phyloP scores from a whole-genome alignment of 495 filamentous ascomycete species.

The Glutinoglossum americanum region DNA sequence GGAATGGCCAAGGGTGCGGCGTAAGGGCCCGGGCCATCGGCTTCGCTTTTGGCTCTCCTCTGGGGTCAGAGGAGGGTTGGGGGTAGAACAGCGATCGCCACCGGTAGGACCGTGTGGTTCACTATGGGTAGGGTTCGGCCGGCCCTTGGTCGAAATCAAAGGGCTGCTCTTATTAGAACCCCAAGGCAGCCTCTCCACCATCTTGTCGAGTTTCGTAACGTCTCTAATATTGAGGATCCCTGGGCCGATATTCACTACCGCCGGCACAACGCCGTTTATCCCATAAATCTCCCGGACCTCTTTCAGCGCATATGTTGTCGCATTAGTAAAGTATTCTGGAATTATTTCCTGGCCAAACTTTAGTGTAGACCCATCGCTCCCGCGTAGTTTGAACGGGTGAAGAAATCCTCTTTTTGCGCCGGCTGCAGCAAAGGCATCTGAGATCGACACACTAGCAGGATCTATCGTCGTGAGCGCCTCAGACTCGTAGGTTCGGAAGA shows the following conservation, averaged over 20 bases:
- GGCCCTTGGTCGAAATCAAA: neutral
- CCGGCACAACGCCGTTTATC: neutral
- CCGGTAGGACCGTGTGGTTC: neutral
- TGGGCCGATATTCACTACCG: neutral
- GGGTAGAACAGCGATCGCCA: neutral
- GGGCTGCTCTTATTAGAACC: neutral
- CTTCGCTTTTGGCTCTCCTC: neutral
- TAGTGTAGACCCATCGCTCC: neutral
- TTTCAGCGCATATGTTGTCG: neutral
- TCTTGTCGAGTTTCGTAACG: neutral
- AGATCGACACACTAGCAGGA: neutral
- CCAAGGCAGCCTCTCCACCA: neutral
- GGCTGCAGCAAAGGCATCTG: neutral
- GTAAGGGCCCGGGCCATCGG: too few species aligned
- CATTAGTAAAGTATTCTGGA: neutral
- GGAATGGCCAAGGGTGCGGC: neutral
- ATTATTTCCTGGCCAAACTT: neutral
- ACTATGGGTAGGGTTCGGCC: neutral
- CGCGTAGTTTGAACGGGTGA: neutral
- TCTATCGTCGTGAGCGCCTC: neutral
- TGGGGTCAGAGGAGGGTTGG: neutral
- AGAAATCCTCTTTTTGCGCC: neutral
- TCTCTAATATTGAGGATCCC: neutral
- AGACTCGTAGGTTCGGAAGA: neutral
- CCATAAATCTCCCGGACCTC: neutral